Percentiles rank a stretch among this genome's conserved stretches.
Conservation (phyloP, 2,329 filamentous ascomycete genomes). For the Furcasterigmium sp. region DNA sequence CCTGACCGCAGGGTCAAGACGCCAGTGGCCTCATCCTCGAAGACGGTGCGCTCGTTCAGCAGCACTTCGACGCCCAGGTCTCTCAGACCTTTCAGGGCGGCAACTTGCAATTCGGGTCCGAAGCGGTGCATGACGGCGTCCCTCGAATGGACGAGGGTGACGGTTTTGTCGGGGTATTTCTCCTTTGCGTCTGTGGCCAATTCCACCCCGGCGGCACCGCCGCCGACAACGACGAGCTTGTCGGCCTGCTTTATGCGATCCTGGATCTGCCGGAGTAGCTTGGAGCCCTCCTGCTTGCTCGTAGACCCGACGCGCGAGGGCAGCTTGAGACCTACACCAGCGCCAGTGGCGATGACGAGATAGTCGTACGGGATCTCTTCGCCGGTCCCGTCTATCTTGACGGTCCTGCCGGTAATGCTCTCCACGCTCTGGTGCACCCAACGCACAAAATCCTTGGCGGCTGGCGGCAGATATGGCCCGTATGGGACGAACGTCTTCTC, state of each 20-base stretch:
- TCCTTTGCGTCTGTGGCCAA: slow-evolving; percentile 55
- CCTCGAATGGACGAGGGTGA: slow-evolving; percentile 55
- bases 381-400: slow-evolving; percentile 34
- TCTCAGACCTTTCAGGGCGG: slow-evolving; percentile 33
- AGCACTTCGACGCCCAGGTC: slow-evolving; percentile 43
- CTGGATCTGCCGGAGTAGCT: slow-evolving; percentile 40
- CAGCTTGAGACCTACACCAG: slow-evolving; percentile 33
- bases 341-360: slow-evolving; percentile 53
- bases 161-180: slow-evolving; percentile 47
- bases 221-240: slow-evolving; percentile 47
- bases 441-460: slow-evolving; percentile 24
- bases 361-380: slow-evolving; percentile 46
- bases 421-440: slow-evolving; percentile 38
- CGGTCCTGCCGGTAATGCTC: slow-evolving; percentile 26
- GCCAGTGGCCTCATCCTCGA: slow-evolving; percentile 26
- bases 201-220: slow-evolving; percentile 58
- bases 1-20: slow-evolving; percentile 40
- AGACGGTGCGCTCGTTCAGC: slow-evolving; percentile 41
- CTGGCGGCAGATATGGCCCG: slow-evolving; percentile 29
- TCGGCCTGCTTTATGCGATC: slow-evolving; percentile 33
- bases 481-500: slow-evolving; percentile 58
- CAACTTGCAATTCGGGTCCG: slow-evolving; percentile 32
- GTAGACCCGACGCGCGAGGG: slow-evolving; percentile 42
- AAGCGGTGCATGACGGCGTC: slow-evolving; percentile 47
- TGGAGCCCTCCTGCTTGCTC: slow-evolving; percentile 35